Evolutionary conservation across 2,329 filamentous ascomycete genomes (phyloP), one percentile per base, ranked within the genome.

Genomic region (Penicillium sp.): DNA sequence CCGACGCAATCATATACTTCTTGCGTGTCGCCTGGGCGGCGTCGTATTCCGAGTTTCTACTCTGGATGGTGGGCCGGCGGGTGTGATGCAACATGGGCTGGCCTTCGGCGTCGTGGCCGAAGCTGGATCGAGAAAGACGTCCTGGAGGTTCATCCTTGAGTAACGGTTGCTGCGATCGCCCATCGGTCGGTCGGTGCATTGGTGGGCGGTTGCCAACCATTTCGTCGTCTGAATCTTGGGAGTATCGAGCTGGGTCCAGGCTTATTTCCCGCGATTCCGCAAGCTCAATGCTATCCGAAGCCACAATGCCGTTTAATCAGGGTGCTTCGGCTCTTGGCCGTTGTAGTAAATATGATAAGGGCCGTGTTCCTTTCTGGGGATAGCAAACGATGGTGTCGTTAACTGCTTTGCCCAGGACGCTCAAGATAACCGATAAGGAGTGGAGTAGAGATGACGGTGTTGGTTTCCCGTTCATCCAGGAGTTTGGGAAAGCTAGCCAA

Each of bases 1-100:
- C 85, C 53, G 85, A 88, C 1, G 95, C 94, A 73, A 94, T 91
- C 24, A 90, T 89, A 77, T 99, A 98, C 77, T 92, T 92, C 72
- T 86, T 89, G 71, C 86, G 85, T 37, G 91, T 92, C 44, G 87
- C 88, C 60, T 83, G 78, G 64, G 84, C 84, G 18, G 86, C 81
- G 37, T 82, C 80, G 51, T 83, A 80, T 59, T 87, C 84, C n/a
- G 91, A 90, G 71, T 89, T 93, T 68, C 86, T 83, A 71, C 91
- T 92, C 70, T 89, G 87, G 78, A 96, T 87, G 13, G 89, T 89
- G 43, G 87, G 89, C 57, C 85, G 81, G 56, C 86, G 82, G 44
- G 80, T 75, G 61, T 75, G 77, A 66, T 76, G 78, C 65, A 78
- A 71, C 69, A 73, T 69, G 60, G 73, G 69, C 66, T 71, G 69